Percentiles rank a stretch among this genome's conserved stretches.
These are phyloP conservation scores for Globisporangium spinosum DNA, from an alignment of 352 stramenopile species.

Conservation along the genomic window DNA sequence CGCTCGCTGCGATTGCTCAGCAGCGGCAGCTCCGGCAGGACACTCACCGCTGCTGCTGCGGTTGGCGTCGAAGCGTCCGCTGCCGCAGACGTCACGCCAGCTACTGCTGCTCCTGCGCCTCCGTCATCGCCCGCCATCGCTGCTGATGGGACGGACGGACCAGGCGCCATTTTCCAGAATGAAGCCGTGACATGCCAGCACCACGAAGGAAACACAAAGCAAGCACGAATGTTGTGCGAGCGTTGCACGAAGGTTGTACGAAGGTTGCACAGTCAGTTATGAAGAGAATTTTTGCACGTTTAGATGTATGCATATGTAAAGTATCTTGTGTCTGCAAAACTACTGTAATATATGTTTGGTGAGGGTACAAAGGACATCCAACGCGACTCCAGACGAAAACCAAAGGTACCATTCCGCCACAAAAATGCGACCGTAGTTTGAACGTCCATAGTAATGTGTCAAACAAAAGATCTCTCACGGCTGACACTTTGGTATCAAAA, in stretches of 20 bases:
- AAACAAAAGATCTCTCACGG: not conserved
- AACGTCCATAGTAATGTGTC: not conserved
- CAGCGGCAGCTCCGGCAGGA: constrained; percentile 15
- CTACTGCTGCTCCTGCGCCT: not conserved
- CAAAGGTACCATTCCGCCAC: not conserved
- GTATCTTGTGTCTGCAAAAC: no score
- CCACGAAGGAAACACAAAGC: no score
- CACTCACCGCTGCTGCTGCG: not conserved
- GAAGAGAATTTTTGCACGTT: no score
- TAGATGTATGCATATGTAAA: no score
- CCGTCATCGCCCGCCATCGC: not conserved
- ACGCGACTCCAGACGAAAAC: not conserved
- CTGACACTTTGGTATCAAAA: not conserved
- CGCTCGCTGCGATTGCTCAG: constrained; percentile 11
- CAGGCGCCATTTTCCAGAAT: not conserved
- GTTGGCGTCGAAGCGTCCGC: not conserved
- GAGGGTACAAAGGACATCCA: not conserved
- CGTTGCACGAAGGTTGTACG: no score
- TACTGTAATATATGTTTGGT: no score
- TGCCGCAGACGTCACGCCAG: not conserved
- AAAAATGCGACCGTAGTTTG: not conserved
- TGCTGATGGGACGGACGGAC: not conserved
- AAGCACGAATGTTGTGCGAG: no score
- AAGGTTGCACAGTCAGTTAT: no score
- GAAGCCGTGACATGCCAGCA: not conserved